Percentiles rank a stretch among this genome's conserved stretches.
Evolutionary conservation across 768 basidiomycete species (phyloP).

Genomic region (Gloeophyllum trabeum): DNA sequence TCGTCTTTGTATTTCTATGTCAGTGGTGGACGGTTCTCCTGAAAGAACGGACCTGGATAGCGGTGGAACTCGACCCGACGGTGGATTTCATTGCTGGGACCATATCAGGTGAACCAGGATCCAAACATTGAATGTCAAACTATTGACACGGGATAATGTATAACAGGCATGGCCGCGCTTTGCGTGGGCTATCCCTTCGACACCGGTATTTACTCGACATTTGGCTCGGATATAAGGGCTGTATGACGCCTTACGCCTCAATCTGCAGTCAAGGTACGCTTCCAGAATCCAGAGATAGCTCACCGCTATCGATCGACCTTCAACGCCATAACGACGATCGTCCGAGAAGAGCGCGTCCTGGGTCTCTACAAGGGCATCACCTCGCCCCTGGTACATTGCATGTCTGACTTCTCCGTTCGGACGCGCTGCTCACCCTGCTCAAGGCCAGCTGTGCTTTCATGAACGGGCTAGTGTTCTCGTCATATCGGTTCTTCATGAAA

Average conservation of each 20-base stretch:
- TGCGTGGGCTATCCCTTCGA: slow-evolving; percentile 73
- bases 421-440: not conserved
- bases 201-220: slow-evolving; percentile 29
- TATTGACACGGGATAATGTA: not conserved
- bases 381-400: slow-evolving; percentile 60
- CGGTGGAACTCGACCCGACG: slow-evolving; percentile 39
- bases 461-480: slow-evolving; percentile 82
- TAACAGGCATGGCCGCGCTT: slow-evolving; percentile 51
- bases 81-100: slow-evolving; percentile 78
- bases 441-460: slow-evolving; percentile 63
- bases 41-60: no score
- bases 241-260: not conserved
- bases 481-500: slow-evolving; percentile 72
- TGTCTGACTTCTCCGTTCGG: not conserved
- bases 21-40: no score
- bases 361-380: slow-evolving; percentile 70
- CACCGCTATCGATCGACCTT: slow-evolving; percentile 49
- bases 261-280: slow-evolving; percentile 67
- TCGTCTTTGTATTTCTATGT: no score
- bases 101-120: slow-evolving; percentile 43
- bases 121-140: no score
- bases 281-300: slow-evolving; percentile 54
- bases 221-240: not conserved
- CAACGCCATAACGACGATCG: slow-evolving; percentile 56
- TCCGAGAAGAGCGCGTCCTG: slow-evolving; percentile 54